A percentile compares a stretch with the other conserved stretches of the same genome.
These are phyloP conservation scores for Fusarium longipes DNA, from an alignment of 2,329 filamentous ascomycete species.

Conservation along the genomic window DNA sequence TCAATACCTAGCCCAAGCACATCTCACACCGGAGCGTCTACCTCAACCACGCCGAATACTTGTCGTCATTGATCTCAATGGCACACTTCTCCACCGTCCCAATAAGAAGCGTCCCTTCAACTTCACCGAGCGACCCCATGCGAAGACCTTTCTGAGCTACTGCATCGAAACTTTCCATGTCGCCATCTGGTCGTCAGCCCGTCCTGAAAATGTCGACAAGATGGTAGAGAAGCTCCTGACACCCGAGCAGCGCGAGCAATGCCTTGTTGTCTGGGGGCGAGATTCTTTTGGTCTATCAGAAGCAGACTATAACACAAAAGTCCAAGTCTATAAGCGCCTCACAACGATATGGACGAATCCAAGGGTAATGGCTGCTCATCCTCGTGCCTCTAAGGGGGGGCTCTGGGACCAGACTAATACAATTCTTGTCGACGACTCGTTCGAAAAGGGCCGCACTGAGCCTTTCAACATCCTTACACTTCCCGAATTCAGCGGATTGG, in stretches of 20 bases:
- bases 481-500: slow-evolving; percentile 75
- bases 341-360: slow-evolving; percentile 74
- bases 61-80: slow-evolving; percentile 92
- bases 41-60: slow-evolving; percentile 72
- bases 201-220: slow-evolving; percentile 73
- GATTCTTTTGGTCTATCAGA: slow-evolving; percentile 76
- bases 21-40: slow-evolving; percentile 55
- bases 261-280: slow-evolving; percentile 81
- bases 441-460: slow-evolving; percentile 82
- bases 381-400: slow-evolving; percentile 51
- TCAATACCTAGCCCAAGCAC: slow-evolving; percentile 70
- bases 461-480: slow-evolving; percentile 85
- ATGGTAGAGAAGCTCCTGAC: slow-evolving; percentile 76
- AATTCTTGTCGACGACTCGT: slow-evolving; percentile 86
- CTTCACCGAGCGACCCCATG: slow-evolving; percentile 75
- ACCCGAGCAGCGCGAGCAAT: slow-evolving; percentile 59
- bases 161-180: slow-evolving; percentile 80
- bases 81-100: slow-evolving; percentile 83
- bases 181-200: slow-evolving; percentile 92
- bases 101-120: slow-evolving; percentile 57
- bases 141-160: slow-evolving; percentile 76
- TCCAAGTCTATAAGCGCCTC: slow-evolving; percentile 92
- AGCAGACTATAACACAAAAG: slow-evolving; percentile 73
- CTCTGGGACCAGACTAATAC: slow-evolving; percentile 87
- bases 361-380: slow-evolving; percentile 58